Percentiles rank a stretch among this genome's conserved stretches.
phyloP scores from a whole-genome alignment of 495 filamentous ascomycete species.

The Neurospora terricola region DNA sequence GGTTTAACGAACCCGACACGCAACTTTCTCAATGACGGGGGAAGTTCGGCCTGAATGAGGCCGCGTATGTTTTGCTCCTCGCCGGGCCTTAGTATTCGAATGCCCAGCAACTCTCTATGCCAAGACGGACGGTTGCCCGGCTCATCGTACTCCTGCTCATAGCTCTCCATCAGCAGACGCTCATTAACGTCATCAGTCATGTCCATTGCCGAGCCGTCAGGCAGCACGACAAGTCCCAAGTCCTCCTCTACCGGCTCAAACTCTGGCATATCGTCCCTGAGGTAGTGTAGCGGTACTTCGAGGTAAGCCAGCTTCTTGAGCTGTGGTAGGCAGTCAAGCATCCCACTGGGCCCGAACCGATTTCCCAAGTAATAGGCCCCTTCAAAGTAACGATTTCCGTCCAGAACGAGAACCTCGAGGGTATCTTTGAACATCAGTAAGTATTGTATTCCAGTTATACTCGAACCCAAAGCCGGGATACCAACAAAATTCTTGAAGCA shows the following conservation, averaged over 20 bases:
- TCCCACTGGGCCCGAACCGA: background rate
- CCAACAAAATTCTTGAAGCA: background rate
- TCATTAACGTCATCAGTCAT: background rate
- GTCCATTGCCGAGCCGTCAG: background rate
- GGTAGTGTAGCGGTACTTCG: background rate
- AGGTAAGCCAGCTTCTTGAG: background rate
- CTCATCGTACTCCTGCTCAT: background rate
- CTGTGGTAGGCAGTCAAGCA: background rate
- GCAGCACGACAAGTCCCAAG: background rate
- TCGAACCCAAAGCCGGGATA: background rate
- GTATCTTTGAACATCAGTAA: background rate
- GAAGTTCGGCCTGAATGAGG: background rate
- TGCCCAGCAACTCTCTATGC: background rate
- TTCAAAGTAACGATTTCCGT: background rate
- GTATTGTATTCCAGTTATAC: background rate
- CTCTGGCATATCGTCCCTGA: background rate
- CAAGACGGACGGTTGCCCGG: background rate
- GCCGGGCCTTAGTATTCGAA: background rate
- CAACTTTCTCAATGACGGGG: background rate
- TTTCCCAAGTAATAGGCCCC: rapidly evolving
- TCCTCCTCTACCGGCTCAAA: background rate
- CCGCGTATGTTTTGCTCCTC: background rate
- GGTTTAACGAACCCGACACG: background rate
- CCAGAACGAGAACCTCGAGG: background rate
- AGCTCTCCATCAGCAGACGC: background rate